These are phyloP conservation scores for Diplodia sapinea DNA, from an alignment of 2,329 filamentous ascomycete species.

Conservation along the genomic window DNA sequence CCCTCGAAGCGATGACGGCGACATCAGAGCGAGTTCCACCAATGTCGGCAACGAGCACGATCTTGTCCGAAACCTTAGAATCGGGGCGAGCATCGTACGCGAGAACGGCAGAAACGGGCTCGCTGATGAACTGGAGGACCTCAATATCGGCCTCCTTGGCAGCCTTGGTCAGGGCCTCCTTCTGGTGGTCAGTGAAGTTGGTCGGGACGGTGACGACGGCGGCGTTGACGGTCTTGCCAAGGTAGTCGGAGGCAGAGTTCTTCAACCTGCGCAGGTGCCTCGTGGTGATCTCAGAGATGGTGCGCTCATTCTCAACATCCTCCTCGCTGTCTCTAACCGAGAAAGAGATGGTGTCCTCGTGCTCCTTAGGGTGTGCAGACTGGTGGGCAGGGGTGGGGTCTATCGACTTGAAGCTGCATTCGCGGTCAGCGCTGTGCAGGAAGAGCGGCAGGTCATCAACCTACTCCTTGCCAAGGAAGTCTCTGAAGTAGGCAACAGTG, in stretches of 20 bases:
- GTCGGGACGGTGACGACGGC: constrained; percentile 93
- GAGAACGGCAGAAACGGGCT: constrained; percentile 86
- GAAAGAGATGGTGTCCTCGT: constrained; percentile 76
- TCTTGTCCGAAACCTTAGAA: constrained; percentile 78
- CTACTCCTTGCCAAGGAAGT: constrained; percentile 93
- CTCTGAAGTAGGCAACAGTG: constrained; percentile 94
- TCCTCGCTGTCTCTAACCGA: constrained; percentile 74
- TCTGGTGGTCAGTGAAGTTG: constrained; percentile 88
- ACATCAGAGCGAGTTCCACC: constrained; percentile 93
- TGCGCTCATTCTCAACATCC: constrained; percentile 66
- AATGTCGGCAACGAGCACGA: constrained; percentile 87
- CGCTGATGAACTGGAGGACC: constrained; percentile 88
- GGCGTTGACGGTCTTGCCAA: constrained; percentile 92
- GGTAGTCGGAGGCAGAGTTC: constrained; percentile 84
- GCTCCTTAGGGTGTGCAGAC: constrained; percentile 84
- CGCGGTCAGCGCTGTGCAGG: constrained; percentile 35
- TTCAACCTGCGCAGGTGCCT: constrained; percentile 84
- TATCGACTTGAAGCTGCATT: constrained; percentile 82
- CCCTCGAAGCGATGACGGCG: constrained; percentile 85
- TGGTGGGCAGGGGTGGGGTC: constrained; percentile 94
- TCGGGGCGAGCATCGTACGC: constrained; percentile 89
- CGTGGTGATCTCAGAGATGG: constrained; percentile 80
- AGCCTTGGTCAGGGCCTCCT: constrained; percentile 76
- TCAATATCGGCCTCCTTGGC: constrained; percentile 83
- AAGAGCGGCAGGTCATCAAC: constrained; percentile 39